These are phyloP conservation scores for Cladosporium sp. DNA, from an alignment of 2,329 filamentous ascomycete species.

Conservation along the genomic window DNA sequence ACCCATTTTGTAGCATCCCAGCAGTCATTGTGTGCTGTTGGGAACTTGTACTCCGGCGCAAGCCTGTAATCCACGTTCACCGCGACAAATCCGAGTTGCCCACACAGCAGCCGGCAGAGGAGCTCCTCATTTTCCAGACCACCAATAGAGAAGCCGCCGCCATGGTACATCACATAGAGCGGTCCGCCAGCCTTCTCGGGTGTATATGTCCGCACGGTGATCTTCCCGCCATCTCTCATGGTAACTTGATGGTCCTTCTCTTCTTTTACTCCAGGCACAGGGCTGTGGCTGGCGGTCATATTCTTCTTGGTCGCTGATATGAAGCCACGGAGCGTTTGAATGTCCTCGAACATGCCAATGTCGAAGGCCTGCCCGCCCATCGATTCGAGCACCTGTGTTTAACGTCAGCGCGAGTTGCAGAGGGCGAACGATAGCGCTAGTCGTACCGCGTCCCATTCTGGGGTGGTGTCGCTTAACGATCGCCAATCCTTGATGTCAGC, in stretches of 20 bases:
- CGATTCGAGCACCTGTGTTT: constrained; percentile 11
- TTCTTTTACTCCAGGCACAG: constrained; percentile 23
- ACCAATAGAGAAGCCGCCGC: constrained; percentile 42
- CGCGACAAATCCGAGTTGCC: constrained; percentile 35
- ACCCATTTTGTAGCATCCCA: constrained; percentile 42
- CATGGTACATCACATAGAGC: constrained; percentile 37
- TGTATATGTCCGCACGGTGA: constrained; percentile 23
- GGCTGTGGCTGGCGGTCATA: constrained; percentile 11
- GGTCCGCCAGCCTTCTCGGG: constrained; percentile 23
- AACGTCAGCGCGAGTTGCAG: background rate
- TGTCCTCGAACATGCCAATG: constrained; percentile 22
- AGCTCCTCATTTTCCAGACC: constrained; percentile 38
- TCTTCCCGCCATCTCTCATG: constrained; percentile 32
- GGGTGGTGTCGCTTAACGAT: constrained; percentile 18
- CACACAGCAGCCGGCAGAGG: constrained; percentile 35
- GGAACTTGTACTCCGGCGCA: constrained; percentile 48
- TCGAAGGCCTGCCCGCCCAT: constrained; percentile 20
- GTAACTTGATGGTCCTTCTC: constrained; percentile 36
- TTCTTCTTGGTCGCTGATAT: constrained; percentile 16
- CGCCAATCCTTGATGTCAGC: constrained; percentile 25
- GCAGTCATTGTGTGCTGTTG: constrained; percentile 43
- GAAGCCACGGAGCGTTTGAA: constrained; percentile 17
- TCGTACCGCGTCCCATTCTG: constrained; percentile 21
- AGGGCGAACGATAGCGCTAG: background rate
- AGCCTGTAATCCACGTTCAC: constrained; percentile 48